Conservation (phyloP, 345 rosid genomes). For the Ceriops zippeliana region DNA sequence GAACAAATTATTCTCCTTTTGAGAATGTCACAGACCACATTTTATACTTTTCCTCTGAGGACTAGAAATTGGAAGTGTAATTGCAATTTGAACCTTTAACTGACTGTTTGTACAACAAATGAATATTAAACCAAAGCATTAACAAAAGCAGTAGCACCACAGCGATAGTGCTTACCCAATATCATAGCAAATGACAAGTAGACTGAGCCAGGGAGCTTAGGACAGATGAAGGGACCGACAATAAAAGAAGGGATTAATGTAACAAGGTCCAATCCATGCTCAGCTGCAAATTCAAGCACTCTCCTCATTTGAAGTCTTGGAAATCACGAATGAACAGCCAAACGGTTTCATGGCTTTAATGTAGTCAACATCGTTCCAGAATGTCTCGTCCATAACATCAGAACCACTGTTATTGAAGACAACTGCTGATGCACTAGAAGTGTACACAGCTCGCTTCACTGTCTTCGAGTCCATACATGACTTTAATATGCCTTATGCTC, state of each 20-base stretch:
- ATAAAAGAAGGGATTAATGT: constrained; percentile 26
- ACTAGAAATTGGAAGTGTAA: too few relatives aligned
- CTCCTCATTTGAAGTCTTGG: constrained; percentile 33
- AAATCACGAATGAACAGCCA: constrained; percentile 10
- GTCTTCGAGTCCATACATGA: constrained; percentile 49
- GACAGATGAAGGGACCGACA: constrained; percentile 42
- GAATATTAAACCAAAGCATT: background rate
- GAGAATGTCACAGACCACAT: too few relatives aligned
- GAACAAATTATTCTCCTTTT: background rate
- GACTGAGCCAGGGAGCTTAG: constrained; percentile 23
- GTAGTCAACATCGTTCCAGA: constrained; percentile 29
- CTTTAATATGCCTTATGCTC: constrained; percentile 47
- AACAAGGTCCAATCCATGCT: constrained; percentile 35
- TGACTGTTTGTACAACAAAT: background rate
- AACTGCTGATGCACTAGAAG: constrained; percentile 43
- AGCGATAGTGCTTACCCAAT: constrained; percentile 13
- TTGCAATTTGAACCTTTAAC: too few relatives aligned
- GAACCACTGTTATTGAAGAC: background rate
- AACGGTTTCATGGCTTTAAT: background rate
- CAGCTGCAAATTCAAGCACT: constrained; percentile 30
- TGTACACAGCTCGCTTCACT: constrained; percentile 58
- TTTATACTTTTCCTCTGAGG: too few relatives aligned
- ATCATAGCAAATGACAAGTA: constrained; percentile 20
- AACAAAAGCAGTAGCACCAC: background rate
- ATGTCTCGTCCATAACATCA: constrained; percentile 30